phyloP scores from a whole-genome alignment of 805 yeast species.

The Ogataea nitratoaversa region DNA sequence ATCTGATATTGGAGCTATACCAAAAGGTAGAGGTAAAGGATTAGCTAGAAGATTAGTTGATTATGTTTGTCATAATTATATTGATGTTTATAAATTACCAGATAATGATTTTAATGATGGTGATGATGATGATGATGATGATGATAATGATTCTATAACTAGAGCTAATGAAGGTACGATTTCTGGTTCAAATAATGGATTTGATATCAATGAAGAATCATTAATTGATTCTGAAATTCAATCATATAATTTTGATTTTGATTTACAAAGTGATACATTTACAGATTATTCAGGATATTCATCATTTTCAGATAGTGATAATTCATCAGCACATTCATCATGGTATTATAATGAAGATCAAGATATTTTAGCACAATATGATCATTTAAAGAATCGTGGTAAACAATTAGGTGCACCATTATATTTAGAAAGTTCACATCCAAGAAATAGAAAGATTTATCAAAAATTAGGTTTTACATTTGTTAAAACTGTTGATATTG shows the following conservation, averaged over 20 bases:
- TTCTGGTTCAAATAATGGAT: constrained; percentile 8
- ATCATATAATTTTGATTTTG: constrained; percentile 31
- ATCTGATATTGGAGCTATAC: constrained; percentile 54
- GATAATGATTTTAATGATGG: constrained; percentile 17
- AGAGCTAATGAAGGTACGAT: constrained; percentile 5
- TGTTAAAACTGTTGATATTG: constrained; percentile 32
- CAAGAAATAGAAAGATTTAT: constrained; percentile 49
- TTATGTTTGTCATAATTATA: constrained; percentile 43
- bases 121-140: constrained; percentile 15
- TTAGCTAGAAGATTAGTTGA: constrained; percentile 49
- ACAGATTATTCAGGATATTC: constrained; percentile 34
- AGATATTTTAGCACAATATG: constrained; percentile 32
- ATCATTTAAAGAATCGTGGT: constrained; percentile 26
- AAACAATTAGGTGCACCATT: constrained; percentile 31
- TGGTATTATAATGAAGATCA: constrained; percentile 33
- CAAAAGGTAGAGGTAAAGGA: constrained; percentile 56
- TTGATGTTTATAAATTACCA: constrained; percentile 28
- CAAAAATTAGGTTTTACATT: constrained; percentile 48
- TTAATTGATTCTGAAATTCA: constrained; percentile 30
- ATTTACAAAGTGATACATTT: constrained; percentile 30
- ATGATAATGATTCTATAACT: neutral
- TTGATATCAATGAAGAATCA: constrained; percentile 23
- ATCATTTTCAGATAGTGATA: constrained; percentile 27
- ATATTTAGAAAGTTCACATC: constrained; percentile 56
- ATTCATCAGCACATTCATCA: constrained; percentile 31